These are phyloP conservation scores for Orbilia quercus DNA, from an alignment of 2,329 filamentous ascomycete genomes.

Conservation along the genomic window DNA sequence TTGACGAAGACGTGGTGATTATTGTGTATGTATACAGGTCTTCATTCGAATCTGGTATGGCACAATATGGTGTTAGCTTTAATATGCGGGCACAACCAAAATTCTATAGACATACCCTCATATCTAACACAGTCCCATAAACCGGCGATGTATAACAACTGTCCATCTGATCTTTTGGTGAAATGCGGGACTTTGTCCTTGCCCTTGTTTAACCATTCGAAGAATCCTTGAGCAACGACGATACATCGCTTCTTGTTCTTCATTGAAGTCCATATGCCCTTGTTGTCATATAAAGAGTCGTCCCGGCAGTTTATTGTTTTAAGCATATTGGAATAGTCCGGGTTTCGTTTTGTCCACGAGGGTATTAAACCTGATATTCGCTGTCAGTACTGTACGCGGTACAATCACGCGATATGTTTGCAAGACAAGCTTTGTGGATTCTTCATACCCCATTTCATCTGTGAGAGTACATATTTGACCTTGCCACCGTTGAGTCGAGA, in stretches of 20 bases:
- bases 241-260: constrained; percentile 89
- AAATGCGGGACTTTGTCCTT: constrained; percentile 85
- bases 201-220: constrained; percentile 89
- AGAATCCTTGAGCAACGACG: constrained; percentile 90
- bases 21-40: constrained; percentile 90
- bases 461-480: constrained; percentile 81
- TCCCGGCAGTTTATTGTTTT: constrained; percentile 96
- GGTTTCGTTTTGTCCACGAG: constrained; percentile 88
- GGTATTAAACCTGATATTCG: constrained; percentile 77
- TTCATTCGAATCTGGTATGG: constrained; percentile 69
- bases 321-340: constrained; percentile 80
- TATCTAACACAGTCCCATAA: constrained; percentile 90
- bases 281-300: constrained; percentile 79
- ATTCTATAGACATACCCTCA: constrained; percentile 69
- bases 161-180: constrained; percentile 81
- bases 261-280: constrained; percentile 92
- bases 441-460: constrained; percentile 84
- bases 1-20: constrained; percentile 88
- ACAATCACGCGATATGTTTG: too few species aligned
- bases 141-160: constrained; percentile 88
- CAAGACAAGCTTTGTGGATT: background rate
- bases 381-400: background rate
- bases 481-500: constrained; percentile 58
- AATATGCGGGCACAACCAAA: background rate
- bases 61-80: background rate